phyloP scores from a whole-genome alignment of 2,329 filamentous ascomycete species.

The Microcyclosporella mali region DNA sequence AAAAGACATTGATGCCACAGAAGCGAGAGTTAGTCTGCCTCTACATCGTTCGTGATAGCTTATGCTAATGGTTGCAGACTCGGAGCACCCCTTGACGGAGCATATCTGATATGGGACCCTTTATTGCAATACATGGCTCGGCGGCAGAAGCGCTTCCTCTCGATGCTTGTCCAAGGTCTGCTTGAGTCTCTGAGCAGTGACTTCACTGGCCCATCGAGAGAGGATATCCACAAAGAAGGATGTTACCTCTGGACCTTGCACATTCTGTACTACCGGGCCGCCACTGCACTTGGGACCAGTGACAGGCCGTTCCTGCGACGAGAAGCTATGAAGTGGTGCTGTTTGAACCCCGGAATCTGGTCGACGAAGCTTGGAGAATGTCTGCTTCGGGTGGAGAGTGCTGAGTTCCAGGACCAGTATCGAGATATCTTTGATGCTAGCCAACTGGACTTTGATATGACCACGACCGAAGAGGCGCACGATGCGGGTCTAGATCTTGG shows the following conservation, averaged over 20 bases:
- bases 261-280: slow-evolving; percentile 32
- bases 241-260: slow-evolving; percentile 47
- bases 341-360: slow-evolving; percentile 35
- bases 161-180: slow-evolving; percentile 36
- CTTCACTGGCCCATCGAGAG: slow-evolving; percentile 16
- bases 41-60: slow-evolving; percentile 2
- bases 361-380: slow-evolving; percentile 31
- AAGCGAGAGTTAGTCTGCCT: slow-evolving; percentile 25
- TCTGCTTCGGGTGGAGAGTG: slow-evolving; percentile 26
- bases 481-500: not conserved
- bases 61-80: slow-evolving; percentile 20
- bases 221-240: slow-evolving; percentile 34
- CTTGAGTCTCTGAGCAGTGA: slow-evolving; percentile 31
- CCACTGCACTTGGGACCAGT: slow-evolving; percentile 14
- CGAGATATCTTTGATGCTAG: slow-evolving; percentile 32
- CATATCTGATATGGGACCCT: slow-evolving; percentile 41
- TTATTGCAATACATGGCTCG: slow-evolving; percentile 34
- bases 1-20: slow-evolving; percentile 34
- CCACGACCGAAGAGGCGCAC: not conserved
- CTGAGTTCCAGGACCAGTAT: slow-evolving; percentile 25
- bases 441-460: slow-evolving; percentile 5
- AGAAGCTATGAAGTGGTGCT: slow-evolving; percentile 29
- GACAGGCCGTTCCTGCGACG: slow-evolving; percentile 8
- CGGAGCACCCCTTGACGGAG: slow-evolving; percentile 36
- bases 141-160: slow-evolving; percentile 32